Base-by-base conservation (phyloP, 805 yeast species). In the Metschnikowia rubicola region DNA sequence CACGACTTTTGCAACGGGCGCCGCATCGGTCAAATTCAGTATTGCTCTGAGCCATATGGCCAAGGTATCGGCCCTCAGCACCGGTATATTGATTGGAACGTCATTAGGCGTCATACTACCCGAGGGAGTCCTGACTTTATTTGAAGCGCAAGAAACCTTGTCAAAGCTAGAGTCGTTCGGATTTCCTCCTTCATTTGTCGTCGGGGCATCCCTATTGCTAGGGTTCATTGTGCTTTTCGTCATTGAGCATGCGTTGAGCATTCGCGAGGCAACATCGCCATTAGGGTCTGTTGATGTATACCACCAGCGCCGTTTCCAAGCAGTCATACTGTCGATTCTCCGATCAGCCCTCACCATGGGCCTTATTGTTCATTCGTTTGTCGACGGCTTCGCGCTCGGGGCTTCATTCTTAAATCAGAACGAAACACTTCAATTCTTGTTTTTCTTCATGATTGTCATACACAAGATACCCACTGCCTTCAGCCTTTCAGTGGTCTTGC, bases 391-490 rank as follows among this genome's bases (percentile, higher is more conserved):
- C 7, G 84, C 89, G 0, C 66, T 86, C 32, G 89, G 90, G 0
- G 77, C 89, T 0, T 73, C 85, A 1, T 70, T 74, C 41, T 62
- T 74, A 21, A 58, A 77, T 10, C 62, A 68, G 17, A 66, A 66
- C 46, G 57, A 64, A 8, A 62, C 70, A 7, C 63, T 75, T 33
- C 72, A 66, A 48, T 33, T 69, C 39, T 54, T 81, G 34, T 79
- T 86, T 42, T 77, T 83, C 39, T 42, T 81, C 10, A 83, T 88
- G 10, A 78, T 86, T 29, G 71, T 86, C 49, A 58, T 84, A 30
- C 94, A 86, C 68, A 86, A 86, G 62, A 68, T 86, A 5, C 94
- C 94, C 0, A 84, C 92, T 0, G 74, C 88, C 5, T 83, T 86
- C 61, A 85, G 90, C 35, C 70, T 86, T 36, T 62, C 79, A 4